Evolutionary conservation across 352 stramenopile species (phyloP), one percentile per base, ranked within the genome.

Genomic region (Elongisporangium undulatum): DNA sequence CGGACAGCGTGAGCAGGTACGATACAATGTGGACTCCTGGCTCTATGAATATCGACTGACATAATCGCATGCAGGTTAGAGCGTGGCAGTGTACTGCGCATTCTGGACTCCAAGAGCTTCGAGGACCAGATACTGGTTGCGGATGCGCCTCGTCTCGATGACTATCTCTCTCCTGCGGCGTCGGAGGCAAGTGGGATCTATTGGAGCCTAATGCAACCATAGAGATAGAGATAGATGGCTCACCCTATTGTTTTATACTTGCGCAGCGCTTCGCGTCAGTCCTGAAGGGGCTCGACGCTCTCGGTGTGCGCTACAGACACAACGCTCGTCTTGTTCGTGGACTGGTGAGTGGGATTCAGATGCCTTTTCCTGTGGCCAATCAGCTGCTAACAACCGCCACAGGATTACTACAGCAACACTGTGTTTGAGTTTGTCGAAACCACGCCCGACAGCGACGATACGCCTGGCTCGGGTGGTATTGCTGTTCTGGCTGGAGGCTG

Each of bases 321-420:
- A 94, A 95, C 49, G 15, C 72, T 22, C 77, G 72, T 4, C 85
- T 96, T 49, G 87, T 96, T 19, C 82, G 87, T 64, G 87, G 87
- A 58, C 65, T 96, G 72, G 87, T 95, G 71, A 22, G 62, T 53
- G 62, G 51, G 12, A 10, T 20, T 52, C 24, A 17, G 13, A 13
- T 53, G 5, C 2, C 49, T 21, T 61, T 39, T 52, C 5, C 8
- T 34, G 49, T 19, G 23, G 26, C 9, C 38, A 15, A 53, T 19
- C 17, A 0, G 17, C 34, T 55, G 9, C 39, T 55, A 7, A 38
- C 6, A 24, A 6, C 55, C n/a, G 3, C 21, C 16, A 23, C 51
- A 96, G 87, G 87, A 96, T 60, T 96, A 96, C 68, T 96, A 96
- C 67, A 94, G 85, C 61, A 77, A 95, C 65, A 96, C 87, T 1